A percentile compares a stretch with the other conserved stretches of the same genome.
phyloP scores from a whole-genome alignment of 441 rosid species.

The Isatis lusitanica region DNA sequence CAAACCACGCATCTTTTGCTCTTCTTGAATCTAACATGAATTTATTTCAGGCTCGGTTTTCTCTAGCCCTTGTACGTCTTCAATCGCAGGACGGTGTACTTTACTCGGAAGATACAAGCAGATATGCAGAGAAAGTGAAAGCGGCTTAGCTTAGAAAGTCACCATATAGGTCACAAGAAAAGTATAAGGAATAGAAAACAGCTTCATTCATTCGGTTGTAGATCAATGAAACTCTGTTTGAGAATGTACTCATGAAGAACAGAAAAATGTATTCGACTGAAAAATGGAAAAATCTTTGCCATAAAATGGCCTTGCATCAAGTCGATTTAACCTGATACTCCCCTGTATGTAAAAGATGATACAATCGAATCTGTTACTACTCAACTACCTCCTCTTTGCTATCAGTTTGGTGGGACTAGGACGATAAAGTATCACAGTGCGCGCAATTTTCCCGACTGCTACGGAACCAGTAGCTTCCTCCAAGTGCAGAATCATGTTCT shows the following conservation, averaged over 20 bases:
- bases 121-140: constrained; percentile 39
- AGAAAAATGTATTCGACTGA: background rate
- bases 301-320: background rate
- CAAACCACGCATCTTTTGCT: background rate
- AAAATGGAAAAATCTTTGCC: constrained; percentile 5
- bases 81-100: constrained; percentile 59
- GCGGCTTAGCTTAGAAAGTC: constrained; percentile 36
- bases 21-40: background rate
- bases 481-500: constrained; percentile 59
- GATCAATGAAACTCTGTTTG: constrained; percentile 9
- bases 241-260: constrained; percentile 12
- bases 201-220: constrained; percentile 22
- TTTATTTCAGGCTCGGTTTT: constrained; percentile 66
- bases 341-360: background rate
- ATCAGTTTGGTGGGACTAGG: constrained; percentile 41
- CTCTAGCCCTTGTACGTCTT: constrained; percentile 62
- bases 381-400: constrained; percentile 35
- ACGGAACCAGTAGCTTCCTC: constrained; percentile 68
- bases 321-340: background rate
- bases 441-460: constrained; percentile 38
- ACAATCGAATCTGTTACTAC: background rate
- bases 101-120: constrained; percentile 33
- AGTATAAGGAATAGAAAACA: constrained; percentile 9
- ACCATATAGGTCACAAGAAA: background rate
- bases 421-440: background rate